phyloP scores from a whole-genome alignment of 345 rosid genomes.

The Excoecaria agallocha region DNA sequence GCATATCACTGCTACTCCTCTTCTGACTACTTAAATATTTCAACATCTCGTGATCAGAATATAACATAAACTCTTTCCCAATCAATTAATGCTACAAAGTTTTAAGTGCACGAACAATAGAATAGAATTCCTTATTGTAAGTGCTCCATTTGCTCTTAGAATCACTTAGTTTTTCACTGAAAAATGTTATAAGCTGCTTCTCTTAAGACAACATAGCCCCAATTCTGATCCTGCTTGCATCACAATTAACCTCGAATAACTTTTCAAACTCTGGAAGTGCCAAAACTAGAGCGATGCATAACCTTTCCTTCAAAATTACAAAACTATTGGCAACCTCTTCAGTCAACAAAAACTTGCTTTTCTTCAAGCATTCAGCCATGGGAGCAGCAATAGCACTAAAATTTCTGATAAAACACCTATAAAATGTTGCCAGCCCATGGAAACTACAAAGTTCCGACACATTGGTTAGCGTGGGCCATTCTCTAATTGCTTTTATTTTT shows the following conservation, averaged over 20 bases:
- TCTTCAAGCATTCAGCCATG: not conserved
- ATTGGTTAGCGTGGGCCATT: not conserved
- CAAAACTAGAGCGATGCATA: not conserved
- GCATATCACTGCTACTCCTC: not conserved
- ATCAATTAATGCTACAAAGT: not conserved
- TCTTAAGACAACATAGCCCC: not conserved
- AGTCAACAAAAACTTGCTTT: not conserved
- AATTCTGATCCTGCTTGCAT: not conserved
- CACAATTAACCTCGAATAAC: not conserved
- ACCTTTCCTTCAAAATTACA: not conserved
- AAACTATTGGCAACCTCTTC: no score
- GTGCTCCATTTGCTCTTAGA: not conserved
- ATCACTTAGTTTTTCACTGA: not conserved
- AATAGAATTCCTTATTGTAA: not conserved
- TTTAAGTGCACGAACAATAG: not conserved
- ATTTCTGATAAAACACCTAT: not conserved
- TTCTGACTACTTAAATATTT: not conserved
- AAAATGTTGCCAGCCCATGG: not conserved
- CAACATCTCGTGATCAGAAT: not conserved
- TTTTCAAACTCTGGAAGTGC: not conserved
- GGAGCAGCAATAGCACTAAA: not conserved
- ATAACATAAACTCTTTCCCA: no score
- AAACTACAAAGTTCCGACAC: not conserved
- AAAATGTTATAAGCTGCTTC: not conserved
- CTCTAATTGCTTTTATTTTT: not conserved